Base-by-base conservation (phyloP, 495 filamentous ascomycete species). In the Aspergillus sclerotiicarbonarius region DNA sequence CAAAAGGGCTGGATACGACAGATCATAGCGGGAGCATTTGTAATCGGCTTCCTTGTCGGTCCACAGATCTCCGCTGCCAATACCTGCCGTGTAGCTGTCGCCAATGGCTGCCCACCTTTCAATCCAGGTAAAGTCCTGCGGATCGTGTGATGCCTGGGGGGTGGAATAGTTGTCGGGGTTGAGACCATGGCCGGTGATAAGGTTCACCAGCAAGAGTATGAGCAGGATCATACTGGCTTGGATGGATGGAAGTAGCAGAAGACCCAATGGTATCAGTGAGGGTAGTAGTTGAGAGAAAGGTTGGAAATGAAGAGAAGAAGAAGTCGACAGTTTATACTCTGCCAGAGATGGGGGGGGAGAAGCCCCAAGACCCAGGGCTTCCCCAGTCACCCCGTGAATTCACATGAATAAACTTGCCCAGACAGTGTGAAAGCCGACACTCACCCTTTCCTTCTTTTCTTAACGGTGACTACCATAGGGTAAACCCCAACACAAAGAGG, bases 81-180 rank as follows among this genome's bases (percentile, higher is more conserved):
- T 73, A 18, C 70, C 70, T 4, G 70, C 68, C 6, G 66, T 73
- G 53, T 59, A 73, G 43, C 63, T 67, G 60, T 73, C 70, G 15
- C 70, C 70, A 8, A 73, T 39, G 18, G 70, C 70, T 4, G 66
- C 70, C 66, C 64, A 73, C 1, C 52, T 51, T 29, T 61, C 46
- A 6, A 71, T 57, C 62, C 64, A 73, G 37, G 45, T 12, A 20
- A 69, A 62, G 49, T 71, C 62, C 47, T 6, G 60, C 31, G 29
- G 45, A 8, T 37, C 33, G 3, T 3, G 3, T 2, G 2, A 2
- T 7, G 2, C 33, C 33, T 37, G 9, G 8, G 13, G 8, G 33
- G 8, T 37, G 33, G 33, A 4, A 9, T 25, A 25, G 25, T 9
- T 37, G 33, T 37, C 13, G 9, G 13, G 8, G 33, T 37, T 15